These are phyloP conservation scores for Aspergillus heteromorphus DNA, from an alignment of 495 filamentous ascomycete genomes.

Conservation along the genomic window DNA sequence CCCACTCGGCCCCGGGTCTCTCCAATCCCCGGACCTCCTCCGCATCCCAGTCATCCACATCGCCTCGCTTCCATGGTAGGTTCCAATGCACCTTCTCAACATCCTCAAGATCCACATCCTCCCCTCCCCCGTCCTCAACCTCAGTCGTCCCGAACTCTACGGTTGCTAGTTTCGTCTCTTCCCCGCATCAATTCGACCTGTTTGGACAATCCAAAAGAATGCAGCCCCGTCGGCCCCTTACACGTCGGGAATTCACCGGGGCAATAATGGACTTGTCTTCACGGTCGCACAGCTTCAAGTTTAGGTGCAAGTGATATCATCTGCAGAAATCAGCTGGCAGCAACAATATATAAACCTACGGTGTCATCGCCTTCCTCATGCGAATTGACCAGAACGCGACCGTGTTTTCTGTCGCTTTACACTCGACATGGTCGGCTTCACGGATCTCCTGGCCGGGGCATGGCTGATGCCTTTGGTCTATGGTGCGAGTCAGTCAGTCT, in stretches of 20 bases:
- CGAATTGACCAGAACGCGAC: background rate
- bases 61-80: background rate
- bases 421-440: slow-evolving; percentile 26
- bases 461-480: slow-evolving; percentile 28
- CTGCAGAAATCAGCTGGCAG: background rate
- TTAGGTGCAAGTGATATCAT: background rate
- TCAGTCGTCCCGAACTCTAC: background rate
- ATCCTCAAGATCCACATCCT: background rate
- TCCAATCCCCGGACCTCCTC: background rate
- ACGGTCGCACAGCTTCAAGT: slow-evolving; percentile 8
- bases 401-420: background rate
- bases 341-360: background rate
- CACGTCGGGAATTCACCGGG: slow-evolving; percentile 7
- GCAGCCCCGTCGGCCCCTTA: background rate
- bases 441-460: slow-evolving; percentile 19
- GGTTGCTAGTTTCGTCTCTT: background rate
- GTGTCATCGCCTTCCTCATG: background rate
- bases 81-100: background rate
- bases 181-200: background rate
- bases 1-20: background rate
- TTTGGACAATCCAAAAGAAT: background rate
- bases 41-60: background rate
- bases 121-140: background rate
- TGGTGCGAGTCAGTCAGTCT: slow-evolving; percentile 17
- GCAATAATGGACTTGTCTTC: background rate